Conservation (phyloP, 192 early-diverging fungal species). For the Coemansia sp. region DNA sequence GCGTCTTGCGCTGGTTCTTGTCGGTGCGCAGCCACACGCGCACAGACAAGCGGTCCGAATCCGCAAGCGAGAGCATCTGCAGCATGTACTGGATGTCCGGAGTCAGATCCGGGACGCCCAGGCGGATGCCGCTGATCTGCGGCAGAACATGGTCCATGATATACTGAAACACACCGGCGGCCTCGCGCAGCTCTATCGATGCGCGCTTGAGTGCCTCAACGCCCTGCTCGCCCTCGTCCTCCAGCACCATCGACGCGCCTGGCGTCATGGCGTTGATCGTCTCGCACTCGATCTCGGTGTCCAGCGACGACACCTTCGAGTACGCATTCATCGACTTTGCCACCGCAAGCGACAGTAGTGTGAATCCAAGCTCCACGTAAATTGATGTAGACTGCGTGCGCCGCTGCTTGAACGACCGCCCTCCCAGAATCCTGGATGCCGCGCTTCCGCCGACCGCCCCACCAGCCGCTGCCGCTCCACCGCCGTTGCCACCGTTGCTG, state of each 20-base stretch:
- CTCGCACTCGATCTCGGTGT: slow-evolving; percentile 52
- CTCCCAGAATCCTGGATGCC: slow-evolving; percentile 25
- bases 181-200: slow-evolving; percentile 47
- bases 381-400: slow-evolving; percentile 48
- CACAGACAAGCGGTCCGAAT: slow-evolving; percentile 52
- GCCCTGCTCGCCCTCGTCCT: slow-evolving; percentile 47
- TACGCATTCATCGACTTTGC: slow-evolving; percentile 54
- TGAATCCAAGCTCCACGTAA: slow-evolving; percentile 52
- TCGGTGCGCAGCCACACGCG: slow-evolving; percentile 50
- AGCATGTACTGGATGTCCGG: slow-evolving; percentile 56
- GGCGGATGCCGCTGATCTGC: slow-evolving; percentile 22
- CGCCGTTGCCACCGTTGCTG: slow-evolving; percentile 1
- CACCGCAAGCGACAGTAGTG: slow-evolving; percentile 43
- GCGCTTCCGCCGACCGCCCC: slow-evolving; percentile 7
- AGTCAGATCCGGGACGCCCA: slow-evolving; percentile 44
- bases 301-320: slow-evolving; percentile 43
- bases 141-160: slow-evolving; percentile 47
- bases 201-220: slow-evolving; percentile 48
- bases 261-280: slow-evolving; percentile 51
- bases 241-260: slow-evolving; percentile 7
- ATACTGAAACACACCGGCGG: slow-evolving; percentile 49
- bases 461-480: slow-evolving; percentile 2
- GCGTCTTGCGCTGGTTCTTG: slow-evolving; percentile 44
- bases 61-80: slow-evolving; percentile 50
- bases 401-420: slow-evolving; percentile 33